phyloP scores from a whole-genome alignment of 208 protist genomes.

The Trypanosoma caninum region DNA sequence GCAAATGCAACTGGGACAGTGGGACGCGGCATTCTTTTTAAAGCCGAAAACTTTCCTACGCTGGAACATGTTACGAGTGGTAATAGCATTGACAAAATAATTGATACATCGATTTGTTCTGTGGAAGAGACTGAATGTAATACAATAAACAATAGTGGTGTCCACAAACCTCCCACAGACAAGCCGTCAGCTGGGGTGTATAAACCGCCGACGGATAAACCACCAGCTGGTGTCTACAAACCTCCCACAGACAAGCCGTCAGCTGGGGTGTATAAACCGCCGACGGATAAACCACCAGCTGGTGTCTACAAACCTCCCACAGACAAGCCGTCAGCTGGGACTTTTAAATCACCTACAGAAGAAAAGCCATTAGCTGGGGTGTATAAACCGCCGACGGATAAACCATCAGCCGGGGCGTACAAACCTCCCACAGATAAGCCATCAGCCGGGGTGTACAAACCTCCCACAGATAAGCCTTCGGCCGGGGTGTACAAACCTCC shows the following conservation, averaged over 20 bases:
- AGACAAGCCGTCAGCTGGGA: constrained; percentile 22
- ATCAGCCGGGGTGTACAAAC: constrained; percentile 42
- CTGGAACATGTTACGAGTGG: constrained; percentile 50
- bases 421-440: constrained; percentile 45
- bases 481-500: constrained; percentile 34
- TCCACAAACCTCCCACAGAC: constrained; percentile 25
- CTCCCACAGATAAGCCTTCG: constrained; percentile 27
- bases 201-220: constrained; percentile 22
- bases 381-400: constrained; percentile 39
- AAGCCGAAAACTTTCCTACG: constrained; percentile 51
- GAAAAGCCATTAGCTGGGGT: constrained; percentile 18
- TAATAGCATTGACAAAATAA: constrained; percentile 28
- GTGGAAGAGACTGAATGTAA: background rate
- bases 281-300: constrained; percentile 15
- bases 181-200: constrained; percentile 21
- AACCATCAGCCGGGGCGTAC: constrained; percentile 38
- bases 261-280: constrained; percentile 13
- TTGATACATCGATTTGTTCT: background rate
- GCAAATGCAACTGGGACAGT: constrained; percentile 53
- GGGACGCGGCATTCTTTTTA: constrained; percentile 20
- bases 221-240: constrained; percentile 23
- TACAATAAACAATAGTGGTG: background rate
- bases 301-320: constrained; percentile 27
- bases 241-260: constrained; percentile 14
- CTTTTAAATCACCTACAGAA: constrained; percentile 27